These are phyloP conservation scores for Claviceps humidiphila DNA, from an alignment of 2,329 filamentous ascomycete genomes.

Conservation along the genomic window DNA sequence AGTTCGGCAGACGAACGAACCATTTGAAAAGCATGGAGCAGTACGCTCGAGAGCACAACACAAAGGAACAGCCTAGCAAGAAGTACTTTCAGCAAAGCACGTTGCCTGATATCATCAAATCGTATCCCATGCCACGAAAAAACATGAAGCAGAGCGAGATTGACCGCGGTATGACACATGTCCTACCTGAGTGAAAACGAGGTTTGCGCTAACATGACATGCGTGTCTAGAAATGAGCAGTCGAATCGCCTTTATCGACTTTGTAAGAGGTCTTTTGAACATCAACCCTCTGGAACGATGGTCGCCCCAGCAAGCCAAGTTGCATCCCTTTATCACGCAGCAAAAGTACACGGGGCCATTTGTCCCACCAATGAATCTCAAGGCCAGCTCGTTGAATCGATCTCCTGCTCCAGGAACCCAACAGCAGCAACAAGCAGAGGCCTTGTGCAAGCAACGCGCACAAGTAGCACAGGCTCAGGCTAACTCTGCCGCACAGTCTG, in stretches of 20 bases:
- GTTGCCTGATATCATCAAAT: constrained; percentile 91
- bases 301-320: constrained; percentile 94
- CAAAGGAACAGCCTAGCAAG: constrained; percentile 98
- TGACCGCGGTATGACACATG: constrained; percentile 57
- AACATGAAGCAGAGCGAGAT: constrained; percentile 98
- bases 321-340: constrained; percentile 97
- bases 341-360: constrained; percentile 95
- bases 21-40: constrained; percentile 95
- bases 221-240: constrained; percentile 81
- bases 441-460: constrained; percentile 81
- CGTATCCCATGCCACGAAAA: constrained; percentile 95
- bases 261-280: constrained; percentile 81
- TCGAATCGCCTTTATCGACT: constrained; percentile 92
- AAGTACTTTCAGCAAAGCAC: constrained; percentile 97
- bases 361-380: constrained; percentile 92
- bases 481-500: constrained; percentile 52
- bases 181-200: not conserved
- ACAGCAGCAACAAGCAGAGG: constrained; percentile 90
- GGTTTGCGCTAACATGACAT: not conserved
- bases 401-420: constrained; percentile 88
- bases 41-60: constrained; percentile 87
- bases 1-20: constrained; percentile 83
- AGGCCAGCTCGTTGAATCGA: constrained; percentile 70
- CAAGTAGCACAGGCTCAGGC: constrained; percentile 58
- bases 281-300: constrained; percentile 94